Conservation (phyloP, 1,139 yeast species). For the Candida smagusa region DNA sequence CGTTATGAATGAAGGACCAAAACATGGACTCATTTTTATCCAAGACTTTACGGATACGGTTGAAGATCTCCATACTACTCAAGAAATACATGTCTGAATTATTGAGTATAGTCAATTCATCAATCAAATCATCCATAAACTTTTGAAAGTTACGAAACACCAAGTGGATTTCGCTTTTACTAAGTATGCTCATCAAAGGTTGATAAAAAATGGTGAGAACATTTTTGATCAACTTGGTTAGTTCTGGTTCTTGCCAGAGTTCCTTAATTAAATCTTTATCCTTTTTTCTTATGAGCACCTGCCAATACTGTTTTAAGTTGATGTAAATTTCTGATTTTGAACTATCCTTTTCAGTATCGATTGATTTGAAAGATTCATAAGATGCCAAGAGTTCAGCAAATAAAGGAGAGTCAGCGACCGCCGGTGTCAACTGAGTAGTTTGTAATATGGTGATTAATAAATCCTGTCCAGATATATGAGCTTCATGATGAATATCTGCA, state of each 20-base stretch:
- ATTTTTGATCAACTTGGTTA: constrained; percentile 68
- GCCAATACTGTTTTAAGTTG: constrained; percentile 59
- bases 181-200: constrained; percentile 75
- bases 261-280: constrained; percentile 75
- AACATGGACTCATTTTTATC: constrained; percentile 68
- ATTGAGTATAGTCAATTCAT: constrained; percentile 40
- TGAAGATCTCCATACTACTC: constrained; percentile 54
- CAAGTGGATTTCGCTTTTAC: constrained; percentile 70
- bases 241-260: constrained; percentile 81
- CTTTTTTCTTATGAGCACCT: constrained; percentile 59
- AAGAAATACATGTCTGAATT: constrained; percentile 48
- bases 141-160: constrained; percentile 71
- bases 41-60: constrained; percentile 59
- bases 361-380: constrained; percentile 16
- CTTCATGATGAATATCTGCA: constrained; percentile 24
- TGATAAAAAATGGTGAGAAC: constrained; percentile 76
- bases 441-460: constrained; percentile 24
- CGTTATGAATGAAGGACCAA: constrained; percentile 72
- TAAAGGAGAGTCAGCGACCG: constrained; percentile 3
- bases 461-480: constrained; percentile 18
- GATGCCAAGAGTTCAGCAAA: constrained; percentile 16
- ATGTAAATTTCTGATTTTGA: constrained; percentile 33
- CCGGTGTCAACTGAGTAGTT: constrained; percentile 17
- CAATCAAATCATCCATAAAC: constrained; percentile 70
- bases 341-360: constrained; percentile 14